Conservation (phyloP, 495 filamentous ascomycete genomes). For the Penicillium flavigenum region DNA sequence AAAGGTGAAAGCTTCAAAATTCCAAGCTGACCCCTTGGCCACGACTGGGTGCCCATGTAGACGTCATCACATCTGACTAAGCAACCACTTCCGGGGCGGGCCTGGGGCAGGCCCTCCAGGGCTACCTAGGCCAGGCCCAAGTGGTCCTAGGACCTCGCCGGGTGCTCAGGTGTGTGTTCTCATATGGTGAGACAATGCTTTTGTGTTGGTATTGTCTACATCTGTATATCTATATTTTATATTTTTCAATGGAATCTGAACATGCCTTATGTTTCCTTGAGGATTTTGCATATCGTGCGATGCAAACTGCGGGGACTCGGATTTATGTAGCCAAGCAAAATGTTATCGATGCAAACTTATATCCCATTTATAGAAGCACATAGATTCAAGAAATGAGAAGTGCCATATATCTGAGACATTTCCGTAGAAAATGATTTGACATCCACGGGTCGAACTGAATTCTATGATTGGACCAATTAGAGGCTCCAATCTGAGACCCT, state of each 20-base stretch:
- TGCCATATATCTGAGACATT: not conserved
- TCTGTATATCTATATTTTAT: too few species aligned
- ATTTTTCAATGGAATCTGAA: not conserved
- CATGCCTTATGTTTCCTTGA: not conserved
- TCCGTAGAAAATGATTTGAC: not conserved
- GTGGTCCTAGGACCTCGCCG: too few species aligned
- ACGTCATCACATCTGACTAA: constrained; percentile 1
- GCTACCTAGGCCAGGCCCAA: too few species aligned
- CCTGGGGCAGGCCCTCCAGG: too few species aligned
- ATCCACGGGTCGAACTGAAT: not conserved
- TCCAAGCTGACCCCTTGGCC: not conserved
- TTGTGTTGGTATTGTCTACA: too few species aligned
- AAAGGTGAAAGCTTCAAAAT: not conserved
- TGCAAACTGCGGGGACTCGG: not conserved
- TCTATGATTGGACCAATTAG: not conserved
- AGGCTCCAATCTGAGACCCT: too few species aligned
- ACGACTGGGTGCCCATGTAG: too few species aligned
- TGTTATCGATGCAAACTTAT: too few species aligned
- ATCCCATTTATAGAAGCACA: too few species aligned
- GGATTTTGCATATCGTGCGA: not conserved
- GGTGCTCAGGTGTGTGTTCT: too few species aligned
- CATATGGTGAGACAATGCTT: too few species aligned
- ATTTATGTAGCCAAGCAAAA: not conserved
- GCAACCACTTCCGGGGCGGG: not conserved
- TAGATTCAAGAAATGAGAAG: too few species aligned